phyloP scores from a whole-genome alignment of 805 yeast species.

The Metschnikowia picachoensis region DNA sequence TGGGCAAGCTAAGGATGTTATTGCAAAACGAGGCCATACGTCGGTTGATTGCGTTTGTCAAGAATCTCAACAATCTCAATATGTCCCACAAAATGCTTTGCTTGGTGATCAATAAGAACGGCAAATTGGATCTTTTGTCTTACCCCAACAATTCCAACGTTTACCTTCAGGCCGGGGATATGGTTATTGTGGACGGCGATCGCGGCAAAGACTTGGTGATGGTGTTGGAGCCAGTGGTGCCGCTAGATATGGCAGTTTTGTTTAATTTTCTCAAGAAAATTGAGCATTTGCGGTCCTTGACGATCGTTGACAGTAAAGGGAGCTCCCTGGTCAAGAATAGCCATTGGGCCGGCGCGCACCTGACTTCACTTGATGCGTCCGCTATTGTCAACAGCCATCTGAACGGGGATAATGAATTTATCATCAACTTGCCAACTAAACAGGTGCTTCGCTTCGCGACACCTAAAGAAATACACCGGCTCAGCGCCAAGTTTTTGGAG shows the following conservation, averaged over 20 bases:
- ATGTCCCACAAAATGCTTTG: slow-evolving; percentile 40
- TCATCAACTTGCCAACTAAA: slow-evolving; percentile 68
- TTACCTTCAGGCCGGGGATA: slow-evolving; percentile 53
- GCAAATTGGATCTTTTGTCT: slow-evolving; percentile 66
- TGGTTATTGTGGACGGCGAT: slow-evolving; percentile 80
- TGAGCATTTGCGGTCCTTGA: slow-evolving; percentile 56
- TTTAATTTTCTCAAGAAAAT: slow-evolving; percentile 72
- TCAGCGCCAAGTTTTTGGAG: slow-evolving; percentile 62
- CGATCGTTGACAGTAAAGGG: slow-evolving; percentile 28
- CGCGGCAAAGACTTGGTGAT: slow-evolving; percentile 77
- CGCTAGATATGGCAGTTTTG: slow-evolving; percentile 61
- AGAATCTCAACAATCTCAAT: slow-evolving; percentile 39
- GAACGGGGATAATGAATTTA: slow-evolving; percentile 56
- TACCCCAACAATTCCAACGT: slow-evolving; percentile 64
- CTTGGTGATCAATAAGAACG: slow-evolving; percentile 56
- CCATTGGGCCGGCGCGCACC: slow-evolving; percentile 34
- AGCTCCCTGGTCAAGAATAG: slow-evolving; percentile 20
- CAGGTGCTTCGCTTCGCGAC: slow-evolving; percentile 76
- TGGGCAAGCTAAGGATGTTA: slow-evolving; percentile 25
- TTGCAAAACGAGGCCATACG: slow-evolving; percentile 26
- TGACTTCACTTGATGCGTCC: slow-evolving; percentile 36
- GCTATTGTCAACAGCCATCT: slow-evolving; percentile 34
- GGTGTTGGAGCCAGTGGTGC: slow-evolving; percentile 63
- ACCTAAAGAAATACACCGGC: slow-evolving; percentile 60
- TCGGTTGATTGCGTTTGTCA: slow-evolving; percentile 35